Base-by-base conservation (phyloP, 257 asterid species). In the Ilex aquifolium region DNA sequence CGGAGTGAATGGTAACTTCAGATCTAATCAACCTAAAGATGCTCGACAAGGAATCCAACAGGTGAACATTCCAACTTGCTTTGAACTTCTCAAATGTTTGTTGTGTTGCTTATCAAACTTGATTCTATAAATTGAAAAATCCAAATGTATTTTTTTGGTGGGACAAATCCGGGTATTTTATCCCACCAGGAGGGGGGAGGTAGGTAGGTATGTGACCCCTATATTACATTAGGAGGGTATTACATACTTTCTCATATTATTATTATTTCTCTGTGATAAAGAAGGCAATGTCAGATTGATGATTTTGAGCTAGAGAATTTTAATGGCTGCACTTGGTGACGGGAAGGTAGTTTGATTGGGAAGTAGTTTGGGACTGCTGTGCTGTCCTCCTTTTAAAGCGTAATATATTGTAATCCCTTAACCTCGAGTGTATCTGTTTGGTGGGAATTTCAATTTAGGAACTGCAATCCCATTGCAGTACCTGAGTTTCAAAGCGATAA, bases 1-100 rank as follows among this genome's bases (percentile, higher is more conserved):
- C 78, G 73, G 80, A 69, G 79, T 68, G 63, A 76, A 70, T 63
- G 71, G 77, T 56, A 66, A 75, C 64, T 90, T 90, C 78, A 81
- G 77, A 74, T 82, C 91, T 62, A 93, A 93, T 88, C 99, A 93
- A 74, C 99, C 99, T 21, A 79, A 69, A 65, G 95, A 83, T 78
- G 97, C 95, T 64, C 88, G 81, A 57, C 92, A 93, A 71, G 99
- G 99, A 76, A 78, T 93, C 76, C 91, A 90, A 68, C 97, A 90
- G 96, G 99, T 87, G 62, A 75, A 50, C 62, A 31, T 57, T 63
- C 32, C 30, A 36, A 17, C 50, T n/a, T 27, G 57, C 40, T 42
- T 58, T 10, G 61, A 46, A 59, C 30, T 57, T n/a, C 44, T 59
- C 15, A 11, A 32, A 8, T 58, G 29, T 44, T 36, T 13, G 32